Conservation (phyloP, 192 early-diverging fungal genomes). For the Allomyces macrogynus region DNA sequence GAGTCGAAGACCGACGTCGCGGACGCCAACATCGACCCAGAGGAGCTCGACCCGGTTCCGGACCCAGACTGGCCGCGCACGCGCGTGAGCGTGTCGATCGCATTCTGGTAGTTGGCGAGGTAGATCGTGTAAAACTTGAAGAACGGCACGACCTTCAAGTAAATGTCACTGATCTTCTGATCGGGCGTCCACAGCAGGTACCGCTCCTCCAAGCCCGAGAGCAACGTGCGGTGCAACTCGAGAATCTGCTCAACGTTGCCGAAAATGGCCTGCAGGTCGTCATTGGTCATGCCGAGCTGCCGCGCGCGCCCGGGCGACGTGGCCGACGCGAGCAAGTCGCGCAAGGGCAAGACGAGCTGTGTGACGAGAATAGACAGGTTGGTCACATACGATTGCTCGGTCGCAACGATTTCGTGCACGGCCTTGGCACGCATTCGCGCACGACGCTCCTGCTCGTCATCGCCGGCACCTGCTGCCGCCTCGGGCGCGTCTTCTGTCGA, state of each 20-base stretch:
- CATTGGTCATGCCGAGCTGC: not conserved
- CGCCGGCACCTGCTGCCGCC: no score
- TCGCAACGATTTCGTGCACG: not conserved
- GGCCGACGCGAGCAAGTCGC: not conserved
- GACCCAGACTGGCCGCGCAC: no score
- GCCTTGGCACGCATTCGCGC: not conserved
- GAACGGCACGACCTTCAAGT: constrained; percentile 20
- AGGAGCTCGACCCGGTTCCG: no score
- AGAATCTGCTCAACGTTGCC: not conserved
- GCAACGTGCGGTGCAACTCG: not conserved
- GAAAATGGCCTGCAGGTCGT: not conserved
- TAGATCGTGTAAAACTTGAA: constrained; percentile 32
- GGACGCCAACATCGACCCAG: no score
- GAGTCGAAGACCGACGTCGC: no score
- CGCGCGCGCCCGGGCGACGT: no score
- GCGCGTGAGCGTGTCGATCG: constrained; percentile 5
- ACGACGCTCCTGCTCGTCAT: no score
- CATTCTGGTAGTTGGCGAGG: constrained; percentile 18
- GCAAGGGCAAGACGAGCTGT: not conserved
- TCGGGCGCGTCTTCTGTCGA: not conserved
- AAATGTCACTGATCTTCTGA: constrained; percentile 6
- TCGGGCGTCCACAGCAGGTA: not conserved
- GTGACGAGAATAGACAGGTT: not conserved
- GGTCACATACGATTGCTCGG: not conserved
- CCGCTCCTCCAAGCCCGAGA: not conserved